phyloP scores from a whole-genome alignment of 768 basidiomycete species.

The Gloeostereum incarnatum region DNA sequence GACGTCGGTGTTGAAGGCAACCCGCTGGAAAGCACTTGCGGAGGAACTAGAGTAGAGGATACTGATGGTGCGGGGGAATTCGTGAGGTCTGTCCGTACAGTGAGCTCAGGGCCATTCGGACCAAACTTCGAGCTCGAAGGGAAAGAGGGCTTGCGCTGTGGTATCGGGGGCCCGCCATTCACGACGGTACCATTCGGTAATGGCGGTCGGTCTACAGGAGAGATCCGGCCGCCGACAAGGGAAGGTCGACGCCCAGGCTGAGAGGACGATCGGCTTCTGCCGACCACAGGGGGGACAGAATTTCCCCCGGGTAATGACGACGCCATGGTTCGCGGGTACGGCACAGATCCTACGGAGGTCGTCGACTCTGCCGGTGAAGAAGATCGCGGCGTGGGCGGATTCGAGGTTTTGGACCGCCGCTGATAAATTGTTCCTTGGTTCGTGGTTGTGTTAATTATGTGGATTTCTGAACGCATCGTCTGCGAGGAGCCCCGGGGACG shows the following conservation, averaged over 20 bases:
- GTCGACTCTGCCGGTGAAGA: constrained; percentile 41
- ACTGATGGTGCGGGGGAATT: constrained; percentile 18
- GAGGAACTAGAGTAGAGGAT: constrained; percentile 27
- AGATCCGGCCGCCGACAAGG: constrained; percentile 38
- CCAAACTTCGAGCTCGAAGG: too few species aligned
- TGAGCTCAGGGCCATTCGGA: constrained; percentile 34
- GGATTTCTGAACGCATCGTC: constrained; percentile 27
- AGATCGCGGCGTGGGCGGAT: constrained; percentile 47
- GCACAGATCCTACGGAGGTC: constrained; percentile 31
- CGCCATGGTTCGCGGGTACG: constrained; percentile 20
- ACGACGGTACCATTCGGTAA: constrained; percentile 28
- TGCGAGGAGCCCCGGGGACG: constrained; percentile 55
- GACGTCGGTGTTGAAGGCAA: constrained; percentile 71
- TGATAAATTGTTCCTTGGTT: constrained; percentile 59
- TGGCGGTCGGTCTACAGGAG: constrained; percentile 47
- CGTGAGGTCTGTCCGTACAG: constrained; percentile 41
- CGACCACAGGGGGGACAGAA: constrained; percentile 20
- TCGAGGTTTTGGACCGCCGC: constrained; percentile 57
- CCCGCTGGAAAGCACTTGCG: constrained; percentile 39
- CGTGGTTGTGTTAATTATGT: constrained; percentile 51
- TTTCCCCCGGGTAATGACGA: constrained; percentile 34
- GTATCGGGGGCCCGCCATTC: constrained; percentile 23
- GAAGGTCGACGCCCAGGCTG: constrained; percentile 72
- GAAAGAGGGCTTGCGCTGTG: constrained; percentile 50
- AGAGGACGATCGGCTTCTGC: constrained; percentile 61